Percentiles rank a stretch among this genome's conserved stretches.
phyloP scores from a whole-genome alignment of 352 stramenopile genomes.

The Globisporangium solare region DNA sequence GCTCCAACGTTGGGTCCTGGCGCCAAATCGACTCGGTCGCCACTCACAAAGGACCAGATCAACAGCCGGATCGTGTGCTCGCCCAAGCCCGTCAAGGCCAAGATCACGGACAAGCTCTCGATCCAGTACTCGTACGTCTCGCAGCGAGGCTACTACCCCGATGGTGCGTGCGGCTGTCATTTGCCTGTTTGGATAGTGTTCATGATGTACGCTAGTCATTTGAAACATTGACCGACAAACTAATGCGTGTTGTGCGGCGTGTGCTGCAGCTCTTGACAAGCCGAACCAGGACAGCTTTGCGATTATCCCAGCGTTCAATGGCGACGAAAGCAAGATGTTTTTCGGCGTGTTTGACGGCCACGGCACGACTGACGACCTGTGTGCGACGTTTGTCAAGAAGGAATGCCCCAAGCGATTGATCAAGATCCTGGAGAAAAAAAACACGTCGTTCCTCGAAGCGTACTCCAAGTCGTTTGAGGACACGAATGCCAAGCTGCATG shows the following conservation, averaged over 20 bases:
- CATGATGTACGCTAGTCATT: not conserved
- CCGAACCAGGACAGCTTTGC: conserved; percentile 96
- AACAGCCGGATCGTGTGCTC: conserved; percentile 82
- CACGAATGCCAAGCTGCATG: conserved; percentile 80
- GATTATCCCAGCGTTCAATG: conserved; percentile 77
- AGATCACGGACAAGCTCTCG: conserved; percentile 55
- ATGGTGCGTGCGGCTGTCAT: too few relatives aligned
- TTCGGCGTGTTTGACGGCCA: conserved; percentile 88
- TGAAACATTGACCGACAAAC: not conserved
- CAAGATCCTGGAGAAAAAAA: conserved; percentile 80
- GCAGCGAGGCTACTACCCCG: conserved; percentile 93
- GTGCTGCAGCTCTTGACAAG: conserved; percentile 84
- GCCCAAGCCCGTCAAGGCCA: conserved; percentile 52
- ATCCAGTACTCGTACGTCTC: conserved; percentile 92
- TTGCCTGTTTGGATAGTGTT: not conserved
- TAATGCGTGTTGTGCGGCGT: not conserved
- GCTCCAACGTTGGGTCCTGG: conserved; percentile 15
- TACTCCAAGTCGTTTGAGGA: conserved; percentile 86
- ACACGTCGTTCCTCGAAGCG: conserved; percentile 67
- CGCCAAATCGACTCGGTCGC: conserved; percentile 46
- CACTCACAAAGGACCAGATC: conserved; percentile 81
- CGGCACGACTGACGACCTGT: conserved; percentile 79
- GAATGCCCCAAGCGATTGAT: conserved; percentile 72
- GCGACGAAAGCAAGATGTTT: conserved; percentile 73
- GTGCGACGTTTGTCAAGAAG: conserved; percentile 81